Evolutionary conservation across 2,329 filamentous ascomycete species (phyloP).

Genomic region (Tolypocladium paradoxum): DNA sequence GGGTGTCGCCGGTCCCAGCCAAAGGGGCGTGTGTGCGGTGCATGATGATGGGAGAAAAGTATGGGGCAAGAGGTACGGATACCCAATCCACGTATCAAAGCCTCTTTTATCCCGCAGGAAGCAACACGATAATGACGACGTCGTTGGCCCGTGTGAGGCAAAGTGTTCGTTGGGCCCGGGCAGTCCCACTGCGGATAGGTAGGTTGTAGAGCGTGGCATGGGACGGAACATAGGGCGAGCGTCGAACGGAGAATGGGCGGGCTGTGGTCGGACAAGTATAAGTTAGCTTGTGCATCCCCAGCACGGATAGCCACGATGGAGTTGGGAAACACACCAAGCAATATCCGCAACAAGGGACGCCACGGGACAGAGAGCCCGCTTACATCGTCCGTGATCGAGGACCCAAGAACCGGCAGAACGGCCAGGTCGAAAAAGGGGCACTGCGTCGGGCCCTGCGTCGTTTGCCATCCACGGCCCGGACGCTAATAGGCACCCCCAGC

Average conservation of each 20-base stretch:
- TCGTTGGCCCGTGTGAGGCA: conserved; percentile 15
- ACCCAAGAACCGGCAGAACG: not conserved
- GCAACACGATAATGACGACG: conserved; percentile 16
- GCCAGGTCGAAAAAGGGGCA: not conserved
- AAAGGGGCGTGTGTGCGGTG: conserved; percentile 16
- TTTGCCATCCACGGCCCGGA: not conserved
- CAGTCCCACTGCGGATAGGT: conserved; percentile 19
- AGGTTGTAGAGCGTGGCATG: conserved; percentile 5
- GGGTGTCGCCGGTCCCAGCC: conserved; percentile 9
- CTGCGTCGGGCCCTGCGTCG: not conserved
- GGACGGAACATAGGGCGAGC: conserved; percentile 10
- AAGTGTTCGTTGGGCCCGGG: conserved; percentile 17
- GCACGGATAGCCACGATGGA: conserved; percentile 1
- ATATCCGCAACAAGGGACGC: not conserved
- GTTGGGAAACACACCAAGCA: conserved; percentile 7
- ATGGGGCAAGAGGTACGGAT: conserved; percentile 27
- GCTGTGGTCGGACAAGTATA: conserved; percentile 23
- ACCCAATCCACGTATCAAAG: conserved; percentile 28
- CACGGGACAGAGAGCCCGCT: not conserved
- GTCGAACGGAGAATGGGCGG: conserved; percentile 12
- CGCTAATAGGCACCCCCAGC: not conserved
- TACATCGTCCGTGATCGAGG: not conserved
- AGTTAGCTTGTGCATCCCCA: conserved; percentile 24
- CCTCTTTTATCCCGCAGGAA: conserved; percentile 25
- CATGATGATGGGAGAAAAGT: conserved; percentile 13